Base-by-base conservation (phyloP, 352 stramenopile genomes). In the Phytopythium mirpurense region DNA sequence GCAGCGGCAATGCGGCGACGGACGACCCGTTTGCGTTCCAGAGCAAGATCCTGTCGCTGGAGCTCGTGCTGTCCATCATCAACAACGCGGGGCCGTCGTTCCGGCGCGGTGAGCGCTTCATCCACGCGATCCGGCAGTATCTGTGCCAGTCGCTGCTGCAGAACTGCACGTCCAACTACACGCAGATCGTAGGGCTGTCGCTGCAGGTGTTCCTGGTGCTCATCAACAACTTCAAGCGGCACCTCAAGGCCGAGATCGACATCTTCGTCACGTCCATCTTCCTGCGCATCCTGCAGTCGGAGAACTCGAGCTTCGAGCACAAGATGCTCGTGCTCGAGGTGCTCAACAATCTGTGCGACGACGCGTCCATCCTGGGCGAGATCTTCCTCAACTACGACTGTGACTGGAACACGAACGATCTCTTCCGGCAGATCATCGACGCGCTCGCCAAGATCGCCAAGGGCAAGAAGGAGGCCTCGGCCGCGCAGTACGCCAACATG, bases 381-480 rank as follows among this genome's bases (percentile, higher is more conserved):
- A 92, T 99, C 43, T 99, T 99, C 62, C 72, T 99, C 21, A 99
- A 99, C 64, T 99, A 99, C 73, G 98, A 99, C 65, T 99, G 97
- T 61, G 97, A 99, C 68, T 97, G 98, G 69, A 92, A 98, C 73
- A 89, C 73, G 2, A 95, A 96, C 31, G 94, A 99, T 66, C 70
- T 99, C 32, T 99, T 99, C 81, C 97, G 98, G 66, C 88, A 98
- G 51, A 98, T 99, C 60, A 86, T 99, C 0, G 78, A 98, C 56
- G 92, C 95, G 34, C 80, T 99, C 3, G 94, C 94, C 3, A 96
- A 97, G 67, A 86, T 98, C 15, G 92, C 96, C 11, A 97, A 98
- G 67, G 93, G 92, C 14, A 84, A 84, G 49, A 84, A 85, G 18
- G 78, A 90, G 21, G 43, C 61, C 1, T 21, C 41, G 18, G 66